A percentile compares a stretch with the other conserved stretches of the same genome.
Evolutionary conservation across 371 early-diverging fungal genomes (phyloP).

Genomic region (Saksenaea vasiformis): DNA sequence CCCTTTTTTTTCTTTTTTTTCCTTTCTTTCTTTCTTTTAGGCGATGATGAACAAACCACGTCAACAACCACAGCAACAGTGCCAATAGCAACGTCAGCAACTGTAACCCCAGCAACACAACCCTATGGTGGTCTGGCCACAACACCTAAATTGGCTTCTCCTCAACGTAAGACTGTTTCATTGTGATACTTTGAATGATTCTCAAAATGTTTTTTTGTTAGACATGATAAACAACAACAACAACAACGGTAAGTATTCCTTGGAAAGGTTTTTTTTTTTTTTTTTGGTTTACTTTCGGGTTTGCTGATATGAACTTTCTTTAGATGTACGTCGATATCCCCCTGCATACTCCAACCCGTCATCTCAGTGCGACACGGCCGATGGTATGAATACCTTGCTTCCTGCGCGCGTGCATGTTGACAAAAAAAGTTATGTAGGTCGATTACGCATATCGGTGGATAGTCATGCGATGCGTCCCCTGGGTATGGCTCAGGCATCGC

Average conservation of each 20-base stretch:
- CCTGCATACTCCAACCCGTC: not conserved
- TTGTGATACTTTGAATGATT: not conserved
- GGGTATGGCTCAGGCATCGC: constrained; percentile 2
- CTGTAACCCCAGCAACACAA: constrained; percentile 6
- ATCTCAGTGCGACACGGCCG: constrained; percentile 1
- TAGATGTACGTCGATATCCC: constrained; percentile 1
- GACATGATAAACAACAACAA: not conserved
- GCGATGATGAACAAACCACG: constrained; percentile 3
- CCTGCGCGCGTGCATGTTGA: not conserved
- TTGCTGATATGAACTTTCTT: not conserved
- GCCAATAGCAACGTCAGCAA: constrained; percentile 12
- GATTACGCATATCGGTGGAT: not conserved
- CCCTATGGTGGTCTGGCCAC: constrained; percentile 7
- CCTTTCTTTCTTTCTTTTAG: no score
- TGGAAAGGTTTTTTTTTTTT: not conserved
- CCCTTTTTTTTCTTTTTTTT: no score
- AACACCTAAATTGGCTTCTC: not conserved
- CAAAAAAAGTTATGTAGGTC: constrained; percentile 1
- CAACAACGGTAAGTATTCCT: not conserved
- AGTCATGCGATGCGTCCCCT: constrained; percentile 2
- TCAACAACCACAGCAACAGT: constrained; percentile 6
- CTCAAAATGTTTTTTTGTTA: not conserved
- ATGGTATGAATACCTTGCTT: not conserved
- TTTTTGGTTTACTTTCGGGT: not conserved
- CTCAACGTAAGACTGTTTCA: not conserved